Percentiles rank a stretch among this genome's conserved stretches.
Evolutionary conservation across 2,329 filamentous ascomycete species (phyloP).

Genomic region (Hypoxylon sp.): DNA sequence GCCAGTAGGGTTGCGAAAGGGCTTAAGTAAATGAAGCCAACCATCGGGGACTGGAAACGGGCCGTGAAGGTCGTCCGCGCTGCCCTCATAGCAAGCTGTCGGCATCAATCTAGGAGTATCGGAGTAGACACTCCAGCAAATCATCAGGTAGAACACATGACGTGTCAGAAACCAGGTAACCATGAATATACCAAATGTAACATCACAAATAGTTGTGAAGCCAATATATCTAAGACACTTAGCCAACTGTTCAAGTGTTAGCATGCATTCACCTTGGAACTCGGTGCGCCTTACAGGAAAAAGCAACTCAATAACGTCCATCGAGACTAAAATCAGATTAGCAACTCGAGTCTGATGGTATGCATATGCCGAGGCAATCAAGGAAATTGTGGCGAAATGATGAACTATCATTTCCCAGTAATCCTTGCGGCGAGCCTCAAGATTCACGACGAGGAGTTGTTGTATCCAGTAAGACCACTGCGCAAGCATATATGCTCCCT

Average conservation of each 20-base stretch:
- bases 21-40: slow-evolving; percentile 76
- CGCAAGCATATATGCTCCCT: slow-evolving; percentile 89
- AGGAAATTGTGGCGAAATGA: slow-evolving; percentile 85
- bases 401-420: slow-evolving; percentile 96
- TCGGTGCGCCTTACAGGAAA: slow-evolving; percentile 76
- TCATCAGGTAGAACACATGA: slow-evolving; percentile 81
- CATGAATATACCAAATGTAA: slow-evolving; percentile 87
- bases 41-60: slow-evolving; percentile 66
- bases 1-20: slow-evolving; percentile 79
- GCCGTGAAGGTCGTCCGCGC: slow-evolving; percentile 67
- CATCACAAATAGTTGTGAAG: slow-evolving; percentile 81
- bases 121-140: slow-evolving; percentile 84
- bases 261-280: neutral
- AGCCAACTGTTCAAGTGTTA: slow-evolving; percentile 71
- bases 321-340: slow-evolving; percentile 87
- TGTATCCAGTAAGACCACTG: slow-evolving; percentile 95
- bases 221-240: slow-evolving; percentile 94
- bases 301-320: slow-evolving; percentile 92
- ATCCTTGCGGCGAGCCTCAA: slow-evolving; percentile 93
- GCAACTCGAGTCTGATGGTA: slow-evolving; percentile 89
- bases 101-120: slow-evolving; percentile 74
- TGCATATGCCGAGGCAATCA: slow-evolving; percentile 85
- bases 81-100: slow-evolving; percentile 79
- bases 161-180: slow-evolving; percentile 84
- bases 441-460: slow-evolving; percentile 91